phyloP scores from a whole-genome alignment of 306 rosid genomes.

The Corylus avellana region DNA sequence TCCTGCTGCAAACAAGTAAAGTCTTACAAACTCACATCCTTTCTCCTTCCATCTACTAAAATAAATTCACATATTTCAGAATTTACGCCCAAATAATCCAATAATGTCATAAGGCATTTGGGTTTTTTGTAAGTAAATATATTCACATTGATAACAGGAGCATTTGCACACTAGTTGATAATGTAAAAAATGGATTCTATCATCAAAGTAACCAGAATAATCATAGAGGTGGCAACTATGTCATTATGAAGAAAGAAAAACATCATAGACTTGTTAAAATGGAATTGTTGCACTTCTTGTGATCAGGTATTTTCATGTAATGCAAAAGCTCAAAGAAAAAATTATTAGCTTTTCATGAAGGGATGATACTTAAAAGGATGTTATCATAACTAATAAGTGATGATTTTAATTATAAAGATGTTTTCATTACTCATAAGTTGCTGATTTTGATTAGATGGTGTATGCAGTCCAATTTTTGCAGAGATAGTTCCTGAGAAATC shows the following conservation, averaged over 20 bases:
- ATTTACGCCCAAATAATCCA: background rate
- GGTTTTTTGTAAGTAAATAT: background rate
- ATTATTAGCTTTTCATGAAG: slow-evolving; percentile 7
- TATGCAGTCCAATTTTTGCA: slow-evolving; percentile 87
- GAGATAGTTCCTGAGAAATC: slow-evolving; percentile 94
- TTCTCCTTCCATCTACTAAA: background rate
- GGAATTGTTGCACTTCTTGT: background rate
- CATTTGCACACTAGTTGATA: background rate
- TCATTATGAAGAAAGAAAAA: background rate
- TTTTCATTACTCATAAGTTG: background rate
- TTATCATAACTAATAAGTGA: background rate
- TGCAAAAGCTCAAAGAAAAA: background rate
- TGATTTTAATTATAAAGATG: background rate
- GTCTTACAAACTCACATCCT: slow-evolving; percentile 18
- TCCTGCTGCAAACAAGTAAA: slow-evolving; percentile 89
- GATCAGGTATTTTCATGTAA: background rate
- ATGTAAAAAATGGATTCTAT: background rate
- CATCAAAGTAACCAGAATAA: background rate
- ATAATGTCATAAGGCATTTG: slow-evolving; percentile 3
- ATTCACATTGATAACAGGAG: background rate
- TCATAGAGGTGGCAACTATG: background rate
- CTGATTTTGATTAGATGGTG: slow-evolving; percentile 24
- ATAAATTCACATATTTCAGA: slow-evolving; percentile 11
- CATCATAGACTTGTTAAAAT: background rate
- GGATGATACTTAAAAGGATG: background rate